These are phyloP conservation scores for Globisporangium uncinulatum DNA, from an alignment of 352 stramenopile species.

Conservation along the genomic window DNA sequence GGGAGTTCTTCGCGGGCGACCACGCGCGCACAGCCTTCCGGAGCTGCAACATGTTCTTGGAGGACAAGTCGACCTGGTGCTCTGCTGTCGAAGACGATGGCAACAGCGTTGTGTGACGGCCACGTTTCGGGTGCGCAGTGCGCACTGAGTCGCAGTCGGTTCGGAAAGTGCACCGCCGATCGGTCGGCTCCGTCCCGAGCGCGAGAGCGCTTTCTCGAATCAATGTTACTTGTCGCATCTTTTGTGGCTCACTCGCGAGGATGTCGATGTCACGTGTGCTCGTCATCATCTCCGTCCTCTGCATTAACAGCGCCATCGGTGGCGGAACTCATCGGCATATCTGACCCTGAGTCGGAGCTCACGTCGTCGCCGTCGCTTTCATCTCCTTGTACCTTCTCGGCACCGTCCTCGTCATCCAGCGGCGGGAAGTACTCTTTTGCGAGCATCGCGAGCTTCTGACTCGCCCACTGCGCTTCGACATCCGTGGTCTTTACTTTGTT, in stretches of 20 bases:
- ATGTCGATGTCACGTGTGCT: conserved; percentile 1
- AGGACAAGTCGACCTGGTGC: conserved; percentile 58
- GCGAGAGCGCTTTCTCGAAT: background rate
- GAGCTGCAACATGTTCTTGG: conserved; percentile 83
- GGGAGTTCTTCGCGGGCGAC: conserved; percentile 78
- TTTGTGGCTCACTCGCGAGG: background rate
- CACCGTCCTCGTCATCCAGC: conserved; percentile 17
- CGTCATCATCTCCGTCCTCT: conserved; percentile 8
- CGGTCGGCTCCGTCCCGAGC: background rate
- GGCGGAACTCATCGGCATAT: conserved; percentile 27
- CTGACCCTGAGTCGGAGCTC: conserved; percentile 10
- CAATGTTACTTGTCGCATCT: conserved; percentile 1
- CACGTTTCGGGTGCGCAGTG: background rate
- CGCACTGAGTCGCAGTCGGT: background rate
- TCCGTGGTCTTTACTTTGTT: conserved; percentile 51
- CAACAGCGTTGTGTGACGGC: conserved; percentile 22
- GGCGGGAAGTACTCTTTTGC: conserved; percentile 66
- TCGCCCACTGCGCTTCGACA: conserved; percentile 52
- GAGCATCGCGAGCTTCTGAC: conserved; percentile 42
- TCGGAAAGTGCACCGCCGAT: too few species aligned
- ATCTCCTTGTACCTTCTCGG: conserved; percentile 15
- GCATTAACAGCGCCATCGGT: background rate
- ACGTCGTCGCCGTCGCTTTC: conserved; percentile 13
- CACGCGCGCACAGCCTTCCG: conserved; percentile 66
- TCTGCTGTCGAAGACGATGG: conserved; percentile 10